Percentiles rank a stretch among this genome's conserved stretches.
Conservation (phyloP, 495 filamentous ascomycete species). For the Neurospora sp. region DNA sequence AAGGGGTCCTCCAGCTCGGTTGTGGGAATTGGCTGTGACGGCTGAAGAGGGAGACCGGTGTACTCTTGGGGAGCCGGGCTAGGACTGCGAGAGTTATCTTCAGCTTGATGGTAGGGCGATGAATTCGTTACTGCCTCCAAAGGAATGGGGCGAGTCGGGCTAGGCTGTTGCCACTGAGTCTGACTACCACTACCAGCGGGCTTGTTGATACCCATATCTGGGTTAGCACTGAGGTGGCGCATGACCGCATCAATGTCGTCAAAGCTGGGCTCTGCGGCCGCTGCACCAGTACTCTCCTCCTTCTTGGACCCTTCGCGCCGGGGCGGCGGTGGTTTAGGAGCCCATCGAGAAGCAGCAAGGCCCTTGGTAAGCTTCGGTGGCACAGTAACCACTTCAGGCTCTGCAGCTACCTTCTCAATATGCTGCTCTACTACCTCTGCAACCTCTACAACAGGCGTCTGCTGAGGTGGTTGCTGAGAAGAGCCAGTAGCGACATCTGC, state of each 20-base stretch:
- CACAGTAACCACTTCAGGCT: background rate
- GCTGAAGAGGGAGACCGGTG: conserved; percentile 7
- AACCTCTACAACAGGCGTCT: conserved; percentile 3
- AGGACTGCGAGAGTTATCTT: conserved; percentile 59
- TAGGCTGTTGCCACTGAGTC: conserved; percentile 34
- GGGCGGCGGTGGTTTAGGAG: conserved; percentile 10
- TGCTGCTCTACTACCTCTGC: conserved; percentile 3
- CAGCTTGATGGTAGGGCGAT: conserved; percentile 44
- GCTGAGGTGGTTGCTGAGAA: conserved; percentile 25
- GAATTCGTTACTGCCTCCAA: conserved; percentile 30
- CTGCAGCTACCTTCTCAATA: conserved; percentile 4
- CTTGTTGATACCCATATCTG: conserved; percentile 61
- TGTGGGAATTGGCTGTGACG: conserved; percentile 22
- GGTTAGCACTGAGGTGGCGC: conserved; percentile 66
- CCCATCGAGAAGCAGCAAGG: conserved; percentile 26
- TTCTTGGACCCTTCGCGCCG: background rate
- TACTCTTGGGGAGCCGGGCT: conserved; percentile 65
- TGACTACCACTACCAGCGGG: conserved; percentile 33
- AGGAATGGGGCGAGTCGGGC: conserved; percentile 26
- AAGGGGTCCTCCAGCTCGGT: conserved; percentile 40
- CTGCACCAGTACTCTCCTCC: background rate
- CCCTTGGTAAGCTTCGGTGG: conserved; percentile 11
- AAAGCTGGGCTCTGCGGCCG: conserved; percentile 45
- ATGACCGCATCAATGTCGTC: conserved; percentile 81
- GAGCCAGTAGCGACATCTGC: conserved; percentile 33